Conservation (phyloP, 2,329 filamentous ascomycete species). For the Endothia cerciana region DNA sequence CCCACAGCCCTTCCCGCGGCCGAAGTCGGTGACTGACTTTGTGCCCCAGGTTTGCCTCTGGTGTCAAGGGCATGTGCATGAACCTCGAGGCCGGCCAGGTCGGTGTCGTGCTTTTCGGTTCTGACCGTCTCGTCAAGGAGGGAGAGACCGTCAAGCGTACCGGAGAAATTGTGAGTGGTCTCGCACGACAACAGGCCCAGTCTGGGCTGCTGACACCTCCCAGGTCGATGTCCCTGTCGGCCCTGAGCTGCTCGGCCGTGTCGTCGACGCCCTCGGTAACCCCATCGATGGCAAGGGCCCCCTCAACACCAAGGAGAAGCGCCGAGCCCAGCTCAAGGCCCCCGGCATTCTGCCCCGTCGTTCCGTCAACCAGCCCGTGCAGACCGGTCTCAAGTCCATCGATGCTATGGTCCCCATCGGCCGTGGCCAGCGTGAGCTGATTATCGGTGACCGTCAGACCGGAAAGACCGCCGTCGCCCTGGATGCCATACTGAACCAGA, state of each 20-base stretch:
- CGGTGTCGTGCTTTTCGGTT: conserved; percentile 99
- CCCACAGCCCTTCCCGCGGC: conserved; percentile 22
- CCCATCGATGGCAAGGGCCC: conserved; percentile 99
- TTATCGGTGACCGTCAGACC: conserved; percentile 99
- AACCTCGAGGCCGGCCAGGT: conserved; percentile 99
- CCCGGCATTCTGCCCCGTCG: conserved; percentile 96
- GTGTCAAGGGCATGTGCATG: conserved; percentile 99
- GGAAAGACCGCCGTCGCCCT: conserved; percentile 99
- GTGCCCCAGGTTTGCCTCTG: conserved; percentile 91
- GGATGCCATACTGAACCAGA: conserved; percentile 98
- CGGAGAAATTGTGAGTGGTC: conserved; percentile 86
- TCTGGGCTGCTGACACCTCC: conserved; percentile 33
- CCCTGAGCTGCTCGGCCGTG: conserved; percentile 90
- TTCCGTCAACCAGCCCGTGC: conserved; percentile 97
- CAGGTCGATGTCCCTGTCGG: conserved; percentile 98
- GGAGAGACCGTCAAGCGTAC: conserved; percentile 99
- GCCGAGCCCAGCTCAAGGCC: conserved; percentile 98
- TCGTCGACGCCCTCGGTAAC: conserved; percentile 97
- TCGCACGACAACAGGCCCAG: background rate
- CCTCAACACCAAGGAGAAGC: conserved; percentile 86
- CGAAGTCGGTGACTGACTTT: conserved; percentile 29
- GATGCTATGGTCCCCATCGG: conserved; percentile 99
- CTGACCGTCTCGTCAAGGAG: conserved; percentile 99
- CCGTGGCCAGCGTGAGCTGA: conserved; percentile 99
- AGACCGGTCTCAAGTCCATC: conserved; percentile 99